Evolutionary conservation across 306 rosid genomes (phyloP), one percentile per base, ranked within the genome.

Genomic region (Dryas drummondii): DNA sequence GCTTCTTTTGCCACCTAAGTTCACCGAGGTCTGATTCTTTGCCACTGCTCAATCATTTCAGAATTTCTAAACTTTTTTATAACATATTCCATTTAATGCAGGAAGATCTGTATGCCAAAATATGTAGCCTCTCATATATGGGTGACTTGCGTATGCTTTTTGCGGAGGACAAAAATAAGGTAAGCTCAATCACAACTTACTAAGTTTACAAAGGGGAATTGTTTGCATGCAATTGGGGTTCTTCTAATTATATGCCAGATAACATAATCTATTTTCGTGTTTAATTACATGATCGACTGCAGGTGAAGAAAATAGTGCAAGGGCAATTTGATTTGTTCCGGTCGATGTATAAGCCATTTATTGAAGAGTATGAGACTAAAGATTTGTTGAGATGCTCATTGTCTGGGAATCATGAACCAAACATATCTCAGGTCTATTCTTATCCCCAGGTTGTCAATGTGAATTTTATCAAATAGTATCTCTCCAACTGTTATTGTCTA

Each of bases 81-180:
- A 73, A 58, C 49, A 11, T 54, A 37, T 32, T 61, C 47, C n/a
- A 62, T 53, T 17, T 59, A 70, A 52, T 83, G 90, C 91, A 94
- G 98, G 93, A 78, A 77, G 96, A 94, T 74, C 86, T 94, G 17
- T 94, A 91, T 84, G 94, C 97, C 74, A 91, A 91, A 85, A 85
- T 94, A 80, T 94, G 98, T 61, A 87, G 93, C 74, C 97, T 94
- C 64, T 94, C 98, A 9, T 91, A 94, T 66, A 85, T 67, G 76
- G 97, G 98, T 47, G 98, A 94, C 73, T 71, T 94, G 75, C 93
- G 97, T 26, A 94, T 91, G 98, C 84, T 91, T 78, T 94, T 94
- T 91, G 97, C 97, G 0, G 97, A 94, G 90, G 98, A 94, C 81
- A 90, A 84, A 86, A 73, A 87, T 78, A 91, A 94, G 97, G 98